Base-by-base conservation (phyloP, 352 stramenopile genomes). In the Globisporangium yorkense region DNA sequence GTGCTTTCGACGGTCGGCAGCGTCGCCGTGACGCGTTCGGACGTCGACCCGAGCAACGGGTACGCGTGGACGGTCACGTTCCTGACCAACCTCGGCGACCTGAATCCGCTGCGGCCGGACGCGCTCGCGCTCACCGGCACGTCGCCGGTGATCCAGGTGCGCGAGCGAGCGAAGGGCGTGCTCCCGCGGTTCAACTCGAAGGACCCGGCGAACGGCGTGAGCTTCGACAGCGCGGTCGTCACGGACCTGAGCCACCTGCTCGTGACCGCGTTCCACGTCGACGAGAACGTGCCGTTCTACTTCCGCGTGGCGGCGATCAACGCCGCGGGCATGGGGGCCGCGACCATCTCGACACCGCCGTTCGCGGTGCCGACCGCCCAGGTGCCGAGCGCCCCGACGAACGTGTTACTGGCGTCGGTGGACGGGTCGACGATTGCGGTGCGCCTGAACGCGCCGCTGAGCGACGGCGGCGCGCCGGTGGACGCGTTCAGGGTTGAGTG, bases 241-340 rank as follows among this genome's bases (percentile, higher is more conserved):
- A 96, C 89, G 0, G 90, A 98, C 58, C 59, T 97, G 24, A 89
- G 80, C 45, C 72, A 93, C 49, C 67, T 97, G n/a, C 71, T 75
- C 1, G 67, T 94, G 49, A 87, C 75, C 1, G 87, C 97, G 5
- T 72, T 78, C 31, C 74, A 88, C 12, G 74, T 99, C 2, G 88
- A 98, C 43, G 85, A 98, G 53, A 97, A 97, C 33, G 88, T 98
- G 6, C 77, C 89, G 10, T 98, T 98, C 61, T 98, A 97, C 66
- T 92, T 98, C 54, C 81, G 92, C 16, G 94, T 98, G 20, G 90
- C 83, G 6, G 95, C 95, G 27, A 89, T 94, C 24, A 98, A 98
- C 59, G 70, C 80, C 10, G 70, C 94, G 18, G 96, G 96, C 9
- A 51, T 67, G 5, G 90, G 96, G 3, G 54, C 61, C 2, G 59